Base-by-base conservation (phyloP, 2,329 filamentous ascomycete genomes). In the Phaeoacremonium minimum region DNA sequence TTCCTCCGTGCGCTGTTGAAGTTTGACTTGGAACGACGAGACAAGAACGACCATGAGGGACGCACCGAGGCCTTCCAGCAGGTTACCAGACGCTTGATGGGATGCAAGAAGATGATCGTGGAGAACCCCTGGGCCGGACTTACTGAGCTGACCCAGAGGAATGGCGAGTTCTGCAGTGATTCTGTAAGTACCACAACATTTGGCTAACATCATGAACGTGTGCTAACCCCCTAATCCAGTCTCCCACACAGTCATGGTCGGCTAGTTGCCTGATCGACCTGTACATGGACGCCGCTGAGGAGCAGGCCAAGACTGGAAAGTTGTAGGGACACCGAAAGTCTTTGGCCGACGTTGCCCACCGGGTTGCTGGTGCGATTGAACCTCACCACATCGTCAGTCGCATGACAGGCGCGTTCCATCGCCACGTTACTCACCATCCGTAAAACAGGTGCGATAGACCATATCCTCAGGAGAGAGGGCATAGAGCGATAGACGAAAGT, bases 221-320 rank as follows among this genome's bases (percentile, higher is more conserved):
- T 42, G 13, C 35, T 31, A 35, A 41, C 30, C 28, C 16, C 20
- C 14, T 32, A 4, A 32, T 28, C 37, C 56, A 93, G 82, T 93
- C 85, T 36, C 93, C 93, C 17, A 96, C 93, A 1, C 93, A 98
- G 62, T 85, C 93, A 36, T 98, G 93, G 93, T 96, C 89, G 36
- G 87, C 93, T 18, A 85, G 87, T 15, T 97, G 93, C 59, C 70
- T 98, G 54, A 87, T 98, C 53, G 93, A 98, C 65, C 64, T 98
- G 46, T 98, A 95, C 66, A 90, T 95, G 71, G 93, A 98, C 59
- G 91, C 88, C 14, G 72, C 75, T 17, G 74, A 75, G 46, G 70
- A 70, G 48, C 69, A 74, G 47, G 57, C 48, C 11, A 49, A 49
- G 32, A 38, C 35, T 46, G 17, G 9, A 13, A n/a, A n/a, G n/a